Base-by-base conservation (phyloP, 2,329 filamentous ascomycete genomes). In the Sporothrix luriei region DNA sequence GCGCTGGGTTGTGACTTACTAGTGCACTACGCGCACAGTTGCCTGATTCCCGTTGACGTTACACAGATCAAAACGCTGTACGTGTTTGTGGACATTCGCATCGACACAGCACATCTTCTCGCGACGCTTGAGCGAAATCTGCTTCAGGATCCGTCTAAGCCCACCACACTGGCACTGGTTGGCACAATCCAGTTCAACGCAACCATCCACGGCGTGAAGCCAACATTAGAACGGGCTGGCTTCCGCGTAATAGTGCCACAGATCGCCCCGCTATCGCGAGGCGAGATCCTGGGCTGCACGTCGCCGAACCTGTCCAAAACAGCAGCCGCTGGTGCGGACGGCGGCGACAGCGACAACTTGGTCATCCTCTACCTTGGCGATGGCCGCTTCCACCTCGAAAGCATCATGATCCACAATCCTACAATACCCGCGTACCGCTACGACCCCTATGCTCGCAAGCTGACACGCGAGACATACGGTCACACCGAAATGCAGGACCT, bases 121-220 rank as follows among this genome's bases (percentile, higher is more conserved):
- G 91, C 91, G 10, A 95, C 94, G 0, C 84, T 99, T 61, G 91
- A 93, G 77, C 89, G 93, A 72, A 99, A 97, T 78, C 97, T 74
- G 33, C 66, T 98, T 78, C 84, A 89, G 1, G 81, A 90, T 0
- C 91, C 92, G 2, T 96, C 95, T 80, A 94, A 90, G 0, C 89
- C 98, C 1, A 97, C 95, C 80, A 94, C 90, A 0, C 89, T 99
- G 70, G 95, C 95, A 5, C 86, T 97, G 74, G 94, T 99, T 19
- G 94, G 95, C 62, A 99, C 95, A 0, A 99, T 99, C 74, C 95
- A 99, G 79, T 99, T 99, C 85, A 99, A 99, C 80, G 92, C 94
- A 48, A 97, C 95, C 0, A 90, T 99, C 43, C 95, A 99, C 79
- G 92, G 92, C 19, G 88, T 97, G 16, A 88, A 89, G 73, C 85